phyloP scores from a whole-genome alignment of 208 protist genomes.

The Crithidia fasciculata region DNA sequence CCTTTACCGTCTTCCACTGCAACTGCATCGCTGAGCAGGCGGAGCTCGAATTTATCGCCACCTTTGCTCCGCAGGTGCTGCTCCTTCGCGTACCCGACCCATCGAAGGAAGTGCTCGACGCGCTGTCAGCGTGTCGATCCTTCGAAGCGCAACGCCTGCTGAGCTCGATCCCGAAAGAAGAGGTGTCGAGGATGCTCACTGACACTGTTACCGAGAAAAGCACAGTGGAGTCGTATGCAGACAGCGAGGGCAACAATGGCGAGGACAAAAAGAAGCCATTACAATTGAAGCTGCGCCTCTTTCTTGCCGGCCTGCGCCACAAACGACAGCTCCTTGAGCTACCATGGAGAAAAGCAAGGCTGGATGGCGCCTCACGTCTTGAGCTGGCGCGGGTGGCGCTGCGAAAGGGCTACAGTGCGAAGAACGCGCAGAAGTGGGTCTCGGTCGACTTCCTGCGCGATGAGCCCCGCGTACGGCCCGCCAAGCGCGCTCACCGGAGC shows the following conservation, averaged over 20 bases:
- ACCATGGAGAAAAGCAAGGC: neutral
- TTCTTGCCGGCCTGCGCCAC: too few species aligned
- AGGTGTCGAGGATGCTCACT: too few species aligned
- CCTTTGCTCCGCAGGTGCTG: slow-evolving; percentile 12
- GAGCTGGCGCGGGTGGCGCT: slow-evolving; percentile 29
- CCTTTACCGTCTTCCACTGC: slow-evolving; percentile 21
- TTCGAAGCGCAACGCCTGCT: too few species aligned
- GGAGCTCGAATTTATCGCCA: slow-evolving; percentile 18
- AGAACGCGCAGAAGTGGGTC: slow-evolving; percentile 25
- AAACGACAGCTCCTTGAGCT: too few species aligned
- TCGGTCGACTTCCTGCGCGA: slow-evolving; percentile 20
- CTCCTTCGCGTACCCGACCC: slow-evolving; percentile 3
- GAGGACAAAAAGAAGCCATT: neutral
- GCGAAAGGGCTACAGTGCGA: slow-evolving; percentile 15
- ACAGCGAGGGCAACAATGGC: too few species aligned
- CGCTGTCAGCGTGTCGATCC: too few species aligned
- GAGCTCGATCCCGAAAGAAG: too few species aligned
- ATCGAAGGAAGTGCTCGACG: neutral
- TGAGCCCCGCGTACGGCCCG: slow-evolving; percentile 4
- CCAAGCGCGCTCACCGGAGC: neutral
- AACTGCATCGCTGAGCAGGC: slow-evolving; percentile 30
- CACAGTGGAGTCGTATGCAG: too few species aligned
- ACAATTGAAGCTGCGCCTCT: too few species aligned
- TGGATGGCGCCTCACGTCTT: slow-evolving; percentile 13
- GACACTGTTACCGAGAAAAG: too few species aligned